Evolutionary conservation across 306 rosid genomes (phyloP).

Genomic region (Acacia confusa): DNA sequence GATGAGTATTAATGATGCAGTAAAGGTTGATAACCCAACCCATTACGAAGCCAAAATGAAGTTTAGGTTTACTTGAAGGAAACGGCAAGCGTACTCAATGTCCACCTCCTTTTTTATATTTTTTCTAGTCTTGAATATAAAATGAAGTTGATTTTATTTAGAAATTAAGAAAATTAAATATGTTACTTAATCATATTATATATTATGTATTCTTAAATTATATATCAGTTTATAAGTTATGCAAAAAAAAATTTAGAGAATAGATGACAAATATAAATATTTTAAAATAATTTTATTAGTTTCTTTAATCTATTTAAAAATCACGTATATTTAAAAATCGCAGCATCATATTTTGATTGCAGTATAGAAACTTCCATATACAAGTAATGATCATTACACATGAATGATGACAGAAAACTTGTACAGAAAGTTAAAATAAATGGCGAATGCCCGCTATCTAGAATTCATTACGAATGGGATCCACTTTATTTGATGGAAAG

Average conservation of each 20-base stretch:
- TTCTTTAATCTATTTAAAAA: too few relatives aligned
- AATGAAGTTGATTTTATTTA: too few relatives aligned
- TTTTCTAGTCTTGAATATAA: too few relatives aligned
- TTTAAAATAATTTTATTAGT: too few relatives aligned
- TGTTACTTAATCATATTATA: too few relatives aligned
- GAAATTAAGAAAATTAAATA: too few relatives aligned
- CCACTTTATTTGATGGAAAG: not conserved
- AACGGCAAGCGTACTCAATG: not conserved
- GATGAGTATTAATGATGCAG: not conserved
- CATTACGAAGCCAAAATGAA: not conserved
- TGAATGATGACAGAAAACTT: not conserved
- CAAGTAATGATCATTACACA: not conserved
- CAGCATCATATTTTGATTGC: not conserved
- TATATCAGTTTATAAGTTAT: too few relatives aligned
- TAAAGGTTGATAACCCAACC: not conserved
- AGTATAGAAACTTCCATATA: not conserved
- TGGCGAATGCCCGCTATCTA: not conserved
- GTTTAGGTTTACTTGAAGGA: not conserved
- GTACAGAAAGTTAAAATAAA: not conserved
- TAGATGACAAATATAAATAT: too few relatives aligned
- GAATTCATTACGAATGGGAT: not conserved
- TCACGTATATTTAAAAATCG: too few relatives aligned
- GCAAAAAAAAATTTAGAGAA: too few relatives aligned
- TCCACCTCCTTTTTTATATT: not conserved
- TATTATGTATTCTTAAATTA: too few relatives aligned